These are phyloP conservation scores for Knoxdaviesia proteae DNA, from an alignment of 2,329 filamentous ascomycete genomes.

Conservation along the genomic window DNA sequence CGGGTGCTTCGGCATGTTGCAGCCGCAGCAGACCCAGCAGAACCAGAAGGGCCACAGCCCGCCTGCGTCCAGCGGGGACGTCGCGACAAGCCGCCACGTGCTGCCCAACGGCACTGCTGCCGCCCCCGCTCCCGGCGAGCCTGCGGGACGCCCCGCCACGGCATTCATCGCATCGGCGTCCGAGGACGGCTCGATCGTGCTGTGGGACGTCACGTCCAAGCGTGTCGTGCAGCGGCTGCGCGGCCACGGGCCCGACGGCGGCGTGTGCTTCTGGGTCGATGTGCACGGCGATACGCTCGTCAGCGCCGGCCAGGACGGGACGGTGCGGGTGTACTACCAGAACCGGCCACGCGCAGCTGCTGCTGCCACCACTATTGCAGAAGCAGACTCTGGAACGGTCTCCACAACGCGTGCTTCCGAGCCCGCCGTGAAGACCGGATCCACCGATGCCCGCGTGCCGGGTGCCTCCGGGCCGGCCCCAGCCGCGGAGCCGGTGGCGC, in stretches of 20 bases:
- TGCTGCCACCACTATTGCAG: not conserved
- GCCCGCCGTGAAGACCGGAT: not conserved
- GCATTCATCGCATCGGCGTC: slow-evolving; percentile 63
- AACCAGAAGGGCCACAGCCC: slow-evolving; percentile 5
- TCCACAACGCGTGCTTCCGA: not conserved
- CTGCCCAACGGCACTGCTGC: not conserved
- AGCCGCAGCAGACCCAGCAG: slow-evolving; percentile 5
- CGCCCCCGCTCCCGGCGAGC: not conserved
- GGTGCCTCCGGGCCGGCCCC: not conserved
- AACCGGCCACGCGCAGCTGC: not conserved
- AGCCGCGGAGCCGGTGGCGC: not conserved
- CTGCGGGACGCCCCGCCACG: slow-evolving; percentile 6
- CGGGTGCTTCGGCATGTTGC: slow-evolving; percentile 53
- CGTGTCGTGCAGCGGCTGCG: slow-evolving; percentile 50
- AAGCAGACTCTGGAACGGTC: not conserved
- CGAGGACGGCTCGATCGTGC: slow-evolving; percentile 65
- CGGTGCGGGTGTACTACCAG: slow-evolving; percentile 27
- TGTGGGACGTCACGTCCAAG: slow-evolving; percentile 85
- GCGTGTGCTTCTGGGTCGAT: slow-evolving; percentile 47
- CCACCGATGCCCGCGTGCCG: not conserved
- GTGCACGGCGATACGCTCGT: slow-evolving; percentile 33
- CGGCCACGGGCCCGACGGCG: slow-evolving; percentile 19
- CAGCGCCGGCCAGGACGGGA: slow-evolving; percentile 33
- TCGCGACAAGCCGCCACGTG: too few species aligned
- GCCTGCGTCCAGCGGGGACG: not conserved